Percentiles rank a stretch among this genome's conserved stretches.
These are phyloP conservation scores for Solanum hybrid DNA, from an alignment of 305 asterid genomes.

Conservation along the genomic window DNA sequence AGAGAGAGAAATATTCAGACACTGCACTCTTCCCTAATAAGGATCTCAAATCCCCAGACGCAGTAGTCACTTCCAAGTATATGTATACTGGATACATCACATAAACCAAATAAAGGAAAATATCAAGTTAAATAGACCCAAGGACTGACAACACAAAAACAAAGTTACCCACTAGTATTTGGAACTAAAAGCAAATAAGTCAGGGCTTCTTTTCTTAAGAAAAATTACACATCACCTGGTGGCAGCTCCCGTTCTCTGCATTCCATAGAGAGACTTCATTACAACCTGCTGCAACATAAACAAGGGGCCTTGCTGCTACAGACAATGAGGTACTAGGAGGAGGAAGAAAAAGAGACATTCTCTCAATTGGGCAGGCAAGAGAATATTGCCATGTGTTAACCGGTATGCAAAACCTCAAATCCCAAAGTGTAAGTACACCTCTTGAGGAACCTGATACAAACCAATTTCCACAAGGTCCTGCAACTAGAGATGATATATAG, in stretches of 20 bases:
- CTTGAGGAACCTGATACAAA: conserved; percentile 96
- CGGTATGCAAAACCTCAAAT: conserved; percentile 92
- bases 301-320: conserved; percentile 79
- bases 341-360: conserved; percentile 90
- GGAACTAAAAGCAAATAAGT: background rate
- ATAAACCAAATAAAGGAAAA: background rate
- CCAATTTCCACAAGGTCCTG: conserved; percentile 97
- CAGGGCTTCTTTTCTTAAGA: background rate
- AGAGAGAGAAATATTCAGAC: background rate
- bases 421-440: conserved; percentile 97
- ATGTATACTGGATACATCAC: background rate
- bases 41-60: background rate
- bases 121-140: background rate
- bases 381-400: conserved; percentile 94
- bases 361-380: conserved; percentile 74
- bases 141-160: background rate
- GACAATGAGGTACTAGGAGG: conserved; percentile 78
- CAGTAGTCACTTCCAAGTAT: background rate
- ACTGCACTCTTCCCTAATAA: background rate
- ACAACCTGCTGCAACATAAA: conserved; percentile 96
- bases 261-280: conserved; percentile 98
- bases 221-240: conserved; percentile 53
- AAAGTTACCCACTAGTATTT: background rate
- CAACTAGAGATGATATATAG: conserved; percentile 73
- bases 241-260: conserved; percentile 98